A percentile compares a stretch with the other conserved stretches of the same genome.
phyloP scores from a whole-genome alignment of 2,329 filamentous ascomycete species.

The Phoma sp. region DNA sequence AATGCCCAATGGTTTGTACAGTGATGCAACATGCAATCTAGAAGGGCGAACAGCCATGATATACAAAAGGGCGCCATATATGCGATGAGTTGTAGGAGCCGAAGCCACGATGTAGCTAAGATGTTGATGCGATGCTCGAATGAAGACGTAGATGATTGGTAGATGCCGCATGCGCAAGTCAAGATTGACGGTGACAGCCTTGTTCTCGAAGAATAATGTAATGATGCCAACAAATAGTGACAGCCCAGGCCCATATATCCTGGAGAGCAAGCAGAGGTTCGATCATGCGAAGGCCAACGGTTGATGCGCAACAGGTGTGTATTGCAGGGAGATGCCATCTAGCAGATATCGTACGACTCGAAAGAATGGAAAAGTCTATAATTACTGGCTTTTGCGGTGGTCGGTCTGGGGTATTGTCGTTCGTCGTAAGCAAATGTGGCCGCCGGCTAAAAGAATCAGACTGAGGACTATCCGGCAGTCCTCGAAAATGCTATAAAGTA shows the following conservation, averaged over 20 bases:
- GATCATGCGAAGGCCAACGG: slow-evolving; percentile 25
- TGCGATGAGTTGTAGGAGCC: slow-evolving; percentile 18
- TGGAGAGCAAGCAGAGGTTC: slow-evolving; percentile 16
- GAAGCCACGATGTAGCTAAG: slow-evolving; percentile 15
- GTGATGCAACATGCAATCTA: slow-evolving; percentile 25
- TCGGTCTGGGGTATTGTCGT: slow-evolving; percentile 36
- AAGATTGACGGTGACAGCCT: not conserved
- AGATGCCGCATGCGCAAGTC: not conserved
- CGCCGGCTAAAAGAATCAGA: slow-evolving; percentile 25
- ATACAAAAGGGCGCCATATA: slow-evolving; percentile 33
- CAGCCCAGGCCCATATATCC: not conserved
- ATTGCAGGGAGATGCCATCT: slow-evolving; percentile 24
- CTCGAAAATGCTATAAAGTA: slow-evolving; percentile 9
- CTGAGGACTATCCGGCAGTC: slow-evolving; percentile 27
- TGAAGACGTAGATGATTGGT: not conserved
- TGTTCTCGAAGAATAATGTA: not conserved
- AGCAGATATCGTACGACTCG: slow-evolving; percentile 6
- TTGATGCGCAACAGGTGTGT: slow-evolving; percentile 30
- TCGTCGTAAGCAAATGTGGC: slow-evolving; percentile 37
- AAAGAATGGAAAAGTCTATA: slow-evolving; percentile 34
- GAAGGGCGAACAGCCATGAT: slow-evolving; percentile 28
- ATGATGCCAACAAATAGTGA: not conserved
- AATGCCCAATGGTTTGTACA: slow-evolving; percentile 27
- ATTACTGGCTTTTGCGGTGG: slow-evolving; percentile 37
- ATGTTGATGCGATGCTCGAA: slow-evolving; percentile 13